A percentile compares a stretch with the other conserved stretches of the same genome.
Conservation (phyloP, 2,329 filamentous ascomycete species). For the Xylariaceae sp. region DNA sequence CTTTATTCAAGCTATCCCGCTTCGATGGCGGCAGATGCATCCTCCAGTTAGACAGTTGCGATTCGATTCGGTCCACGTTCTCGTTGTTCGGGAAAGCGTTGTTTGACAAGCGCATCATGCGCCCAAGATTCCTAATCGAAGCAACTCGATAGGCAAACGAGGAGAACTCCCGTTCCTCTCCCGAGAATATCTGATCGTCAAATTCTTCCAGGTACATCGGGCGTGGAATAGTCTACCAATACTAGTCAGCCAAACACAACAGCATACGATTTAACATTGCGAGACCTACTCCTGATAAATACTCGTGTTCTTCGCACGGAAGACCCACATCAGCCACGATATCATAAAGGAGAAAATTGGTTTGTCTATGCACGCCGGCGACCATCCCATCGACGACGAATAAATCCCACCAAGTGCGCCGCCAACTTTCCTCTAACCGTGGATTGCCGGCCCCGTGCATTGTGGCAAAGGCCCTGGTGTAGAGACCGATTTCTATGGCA, state of each 20-base stretch:
- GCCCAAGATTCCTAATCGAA: conserved; percentile 75
- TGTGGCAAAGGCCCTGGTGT: conserved; percentile 68
- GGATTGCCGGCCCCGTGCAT: conserved; percentile 65
- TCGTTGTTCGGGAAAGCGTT: conserved; percentile 57
- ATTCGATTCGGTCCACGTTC: conserved; percentile 54
- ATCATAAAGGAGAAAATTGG: conserved; percentile 70
- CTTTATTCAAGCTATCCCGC: conserved; percentile 67
- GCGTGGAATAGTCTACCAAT: conserved; percentile 55
- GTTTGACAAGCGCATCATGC: conserved; percentile 65
- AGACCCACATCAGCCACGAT: conserved; percentile 69
- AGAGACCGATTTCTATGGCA: conserved; percentile 76
- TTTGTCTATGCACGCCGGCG: conserved; percentile 74
- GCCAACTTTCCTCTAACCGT: conserved; percentile 78
- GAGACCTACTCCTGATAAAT: conserved; percentile 56
- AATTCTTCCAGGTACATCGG: conserved; percentile 72
- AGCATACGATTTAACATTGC: background rate
- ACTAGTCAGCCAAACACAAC: conserved; percentile 11
- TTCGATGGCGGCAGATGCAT: conserved; percentile 77
- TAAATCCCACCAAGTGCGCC: conserved; percentile 87
- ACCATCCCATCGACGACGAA: conserved; percentile 85
- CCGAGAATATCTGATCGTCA: conserved; percentile 73
- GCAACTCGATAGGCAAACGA: conserved; percentile 86
- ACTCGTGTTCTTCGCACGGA: conserved; percentile 83
- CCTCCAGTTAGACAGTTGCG: conserved; percentile 70
- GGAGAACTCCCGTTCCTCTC: conserved; percentile 72